phyloP scores from a whole-genome alignment of 2,329 filamentous ascomycete genomes.

The Byssothecium circinans region DNA sequence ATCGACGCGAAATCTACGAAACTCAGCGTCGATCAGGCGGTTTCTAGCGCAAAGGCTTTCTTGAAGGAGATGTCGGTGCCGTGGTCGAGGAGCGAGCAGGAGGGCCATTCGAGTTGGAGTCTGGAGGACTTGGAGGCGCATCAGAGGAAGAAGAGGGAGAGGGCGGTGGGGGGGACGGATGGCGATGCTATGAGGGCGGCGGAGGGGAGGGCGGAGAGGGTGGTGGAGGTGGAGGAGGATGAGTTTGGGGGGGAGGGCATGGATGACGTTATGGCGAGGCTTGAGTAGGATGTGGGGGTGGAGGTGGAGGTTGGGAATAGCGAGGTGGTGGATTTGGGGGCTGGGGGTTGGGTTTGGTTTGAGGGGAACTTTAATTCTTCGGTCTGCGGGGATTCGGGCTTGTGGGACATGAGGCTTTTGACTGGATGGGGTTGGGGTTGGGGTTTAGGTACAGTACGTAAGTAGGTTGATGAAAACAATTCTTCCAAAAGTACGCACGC shows the following conservation, averaged over 20 bases:
- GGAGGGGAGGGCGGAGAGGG: slow-evolving; percentile 32
- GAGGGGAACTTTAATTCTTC: too few relatives aligned
- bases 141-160: slow-evolving; percentile 72
- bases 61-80: slow-evolving; percentile 89
- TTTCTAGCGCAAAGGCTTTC: slow-evolving; percentile 86
- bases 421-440: too few relatives aligned
- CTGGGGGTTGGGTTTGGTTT: too few relatives aligned
- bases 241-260: slow-evolving; percentile 40
- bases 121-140: slow-evolving; percentile 75
- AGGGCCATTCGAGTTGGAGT: slow-evolving; percentile 93
- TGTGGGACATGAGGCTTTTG: too few relatives aligned
- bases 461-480: too few relatives aligned
- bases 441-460: too few relatives aligned
- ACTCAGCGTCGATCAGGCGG: slow-evolving; percentile 92
- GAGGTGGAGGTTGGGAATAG: too few relatives aligned
- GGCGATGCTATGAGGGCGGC: slow-evolving; percentile 43
- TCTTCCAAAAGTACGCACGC: too few relatives aligned
- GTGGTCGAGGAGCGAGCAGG: slow-evolving; percentile 78
- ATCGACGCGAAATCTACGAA: slow-evolving; percentile 84
- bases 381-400: too few relatives aligned
- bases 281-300: too few relatives aligned
- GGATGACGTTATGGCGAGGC: slow-evolving; percentile 42
- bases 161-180: slow-evolving; percentile 66
- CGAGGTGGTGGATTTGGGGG: too few relatives aligned
- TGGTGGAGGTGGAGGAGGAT: slow-evolving; percentile 27